Conservation (phyloP, 805 yeast species). For the Starmerella gropengiesseri region DNA sequence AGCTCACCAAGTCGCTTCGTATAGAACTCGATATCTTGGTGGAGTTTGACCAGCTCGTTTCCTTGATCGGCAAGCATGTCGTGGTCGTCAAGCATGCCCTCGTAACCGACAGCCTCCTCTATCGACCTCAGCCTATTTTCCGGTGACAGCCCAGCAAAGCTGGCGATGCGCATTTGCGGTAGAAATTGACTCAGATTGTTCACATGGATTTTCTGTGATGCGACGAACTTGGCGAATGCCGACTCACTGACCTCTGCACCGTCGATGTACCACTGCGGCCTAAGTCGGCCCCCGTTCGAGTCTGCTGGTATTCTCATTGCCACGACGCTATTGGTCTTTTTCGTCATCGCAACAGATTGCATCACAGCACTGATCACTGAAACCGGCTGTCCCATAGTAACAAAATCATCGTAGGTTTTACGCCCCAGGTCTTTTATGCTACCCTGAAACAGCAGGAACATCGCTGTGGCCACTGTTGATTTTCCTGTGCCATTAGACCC, state of each 20-base stretch:
- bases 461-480: conserved; percentile 83
- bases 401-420: conserved; percentile 24
- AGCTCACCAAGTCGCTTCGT: not conserved
- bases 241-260: conserved; percentile 16
- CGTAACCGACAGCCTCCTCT: conserved; percentile 61
- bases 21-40: not conserved
- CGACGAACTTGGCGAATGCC: conserved; percentile 56
- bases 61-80: conserved; percentile 34
- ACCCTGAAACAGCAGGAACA: conserved; percentile 82
- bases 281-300: too few relatives aligned
- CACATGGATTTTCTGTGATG: conserved; percentile 65
- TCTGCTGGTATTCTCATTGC: too few relatives aligned
- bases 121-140: conserved; percentile 66
- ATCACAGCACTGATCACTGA: conserved; percentile 17
- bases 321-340: too few relatives aligned
- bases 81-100: conserved; percentile 42
- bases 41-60: not conserved
- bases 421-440: conserved; percentile 35
- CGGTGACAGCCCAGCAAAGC: conserved; percentile 72
- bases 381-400: conserved; percentile 12
- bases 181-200: conserved; percentile 88
- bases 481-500: conserved; percentile 98
- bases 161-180: conserved; percentile 91
- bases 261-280: conserved; percentile 16
- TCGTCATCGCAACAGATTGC: conserved; percentile 10